These are phyloP conservation scores for Aspergillus neoniger DNA, from an alignment of 2,329 filamentous ascomycete species.

Conservation along the genomic window DNA sequence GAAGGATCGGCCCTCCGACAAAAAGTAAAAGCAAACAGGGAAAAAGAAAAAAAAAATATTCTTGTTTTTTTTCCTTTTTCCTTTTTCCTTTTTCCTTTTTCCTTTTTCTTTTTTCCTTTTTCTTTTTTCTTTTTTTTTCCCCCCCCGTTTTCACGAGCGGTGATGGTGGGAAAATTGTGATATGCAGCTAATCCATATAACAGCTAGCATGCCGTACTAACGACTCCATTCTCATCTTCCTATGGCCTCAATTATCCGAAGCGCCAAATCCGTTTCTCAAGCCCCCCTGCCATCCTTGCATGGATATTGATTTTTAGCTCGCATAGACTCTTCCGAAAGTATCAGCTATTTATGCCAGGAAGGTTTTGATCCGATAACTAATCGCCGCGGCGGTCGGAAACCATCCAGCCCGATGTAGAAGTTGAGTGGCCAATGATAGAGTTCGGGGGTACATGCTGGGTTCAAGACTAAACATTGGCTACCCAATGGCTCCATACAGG, in stretches of 20 bases:
- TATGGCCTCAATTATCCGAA: too few species aligned
- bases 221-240: neutral
- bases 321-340: neutral
- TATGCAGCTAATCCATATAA: slow-evolving; percentile 2
- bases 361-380: slow-evolving; percentile 1
- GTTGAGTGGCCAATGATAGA: neutral
- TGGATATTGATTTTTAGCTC: slow-evolving; percentile 1
- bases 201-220: neutral
- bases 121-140: neutral
- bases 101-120: too few species aligned
- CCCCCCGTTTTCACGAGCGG: neutral
- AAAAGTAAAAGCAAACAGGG: neutral
- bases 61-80: neutral
- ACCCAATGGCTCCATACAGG: neutral
- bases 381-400: neutral
- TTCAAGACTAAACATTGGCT: neutral
- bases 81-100: too few species aligned
- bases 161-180: neutral
- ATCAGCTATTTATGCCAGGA: neutral
- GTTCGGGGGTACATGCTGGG: neutral
- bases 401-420: neutral
- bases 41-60: neutral
- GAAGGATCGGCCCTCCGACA: neutral
- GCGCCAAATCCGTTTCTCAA: neutral
- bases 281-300: slow-evolving; percentile 5